Conservation (phyloP, 306 rosid genomes). For the Nissolia schottii region DNA sequence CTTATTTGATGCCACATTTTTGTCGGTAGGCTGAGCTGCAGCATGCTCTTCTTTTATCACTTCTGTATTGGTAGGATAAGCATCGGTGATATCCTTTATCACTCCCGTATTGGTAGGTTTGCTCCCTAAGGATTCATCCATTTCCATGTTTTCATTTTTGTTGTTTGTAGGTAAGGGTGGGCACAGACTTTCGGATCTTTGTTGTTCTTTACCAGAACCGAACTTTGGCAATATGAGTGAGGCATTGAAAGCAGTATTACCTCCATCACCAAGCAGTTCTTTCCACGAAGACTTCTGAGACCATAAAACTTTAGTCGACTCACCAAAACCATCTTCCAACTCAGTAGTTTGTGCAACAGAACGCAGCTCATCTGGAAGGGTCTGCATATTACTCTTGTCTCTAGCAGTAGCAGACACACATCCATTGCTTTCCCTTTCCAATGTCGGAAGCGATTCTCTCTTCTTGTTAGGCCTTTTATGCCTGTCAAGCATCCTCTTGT, state of each 20-base stretch:
- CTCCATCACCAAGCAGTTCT: constrained; percentile 52
- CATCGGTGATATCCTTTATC: not conserved
- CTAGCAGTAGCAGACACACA: constrained; percentile 21
- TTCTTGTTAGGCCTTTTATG: constrained; percentile 43
- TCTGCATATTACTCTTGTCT: constrained; percentile 20
- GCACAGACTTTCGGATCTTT: not conserved
- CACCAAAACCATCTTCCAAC: constrained; percentile 27
- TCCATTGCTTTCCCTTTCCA: constrained; percentile 23
- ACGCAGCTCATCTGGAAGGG: constrained; percentile 25
- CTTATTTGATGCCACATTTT: constrained; percentile 24
- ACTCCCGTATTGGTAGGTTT: not conserved
- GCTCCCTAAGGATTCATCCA: not conserved
- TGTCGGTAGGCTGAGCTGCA: constrained; percentile 33
- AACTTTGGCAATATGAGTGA: constrained; percentile 38
- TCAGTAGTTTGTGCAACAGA: constrained; percentile 28
- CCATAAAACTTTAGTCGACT: constrained; percentile 44
- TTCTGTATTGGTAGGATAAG: constrained; percentile 28
- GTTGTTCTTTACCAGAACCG: constrained; percentile 23
- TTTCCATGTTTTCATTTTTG: constrained; percentile 18
- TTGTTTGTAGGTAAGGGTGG: constrained; percentile 17
- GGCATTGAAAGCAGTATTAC: constrained; percentile 43
- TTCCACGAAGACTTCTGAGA: constrained; percentile 80
- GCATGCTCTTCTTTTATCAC: not conserved
- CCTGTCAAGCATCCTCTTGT: constrained; percentile 11
- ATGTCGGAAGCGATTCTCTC: constrained; percentile 31